Evolutionary conservation across 2,329 filamentous ascomycete genomes (phyloP).

Genomic region (Trichoderma gracile): DNA sequence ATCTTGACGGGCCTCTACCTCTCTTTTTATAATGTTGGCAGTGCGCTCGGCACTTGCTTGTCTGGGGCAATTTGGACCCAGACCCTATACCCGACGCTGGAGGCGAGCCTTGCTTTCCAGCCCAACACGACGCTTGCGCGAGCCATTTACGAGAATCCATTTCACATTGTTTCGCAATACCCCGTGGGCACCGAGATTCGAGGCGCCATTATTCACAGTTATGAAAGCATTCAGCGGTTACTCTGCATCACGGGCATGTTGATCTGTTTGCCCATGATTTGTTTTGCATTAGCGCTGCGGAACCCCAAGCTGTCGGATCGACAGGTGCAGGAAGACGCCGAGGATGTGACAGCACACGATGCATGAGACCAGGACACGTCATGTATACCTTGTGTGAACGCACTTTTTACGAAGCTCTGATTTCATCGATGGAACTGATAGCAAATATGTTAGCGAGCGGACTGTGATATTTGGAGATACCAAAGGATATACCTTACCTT

Average conservation of each 20-base stretch:
- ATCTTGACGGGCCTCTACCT: constrained; percentile 44
- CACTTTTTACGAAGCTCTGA: not conserved
- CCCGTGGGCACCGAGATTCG: constrained; percentile 48
- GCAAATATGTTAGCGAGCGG: not conserved
- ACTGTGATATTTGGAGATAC: constrained; percentile 11
- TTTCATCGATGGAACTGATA: not conserved
- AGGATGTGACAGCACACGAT: constrained; percentile 1
- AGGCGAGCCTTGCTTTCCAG: constrained; percentile 39
- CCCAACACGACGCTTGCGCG: constrained; percentile 40
- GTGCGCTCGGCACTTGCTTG: constrained; percentile 44
- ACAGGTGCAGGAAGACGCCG: constrained; percentile 31
- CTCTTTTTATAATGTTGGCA: constrained; percentile 46
- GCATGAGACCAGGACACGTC: constrained; percentile 7
- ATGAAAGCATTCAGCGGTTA: constrained; percentile 47
- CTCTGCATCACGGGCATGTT: constrained; percentile 49
- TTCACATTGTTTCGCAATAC: constrained; percentile 38
- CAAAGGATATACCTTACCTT: not conserved
- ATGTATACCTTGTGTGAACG: not conserved
- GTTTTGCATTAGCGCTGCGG: constrained; percentile 45
- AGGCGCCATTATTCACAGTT: constrained; percentile 46
- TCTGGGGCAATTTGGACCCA: constrained; percentile 48
- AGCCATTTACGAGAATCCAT: constrained; percentile 43
- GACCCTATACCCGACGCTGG: constrained; percentile 39
- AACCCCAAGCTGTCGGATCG: constrained; percentile 48
- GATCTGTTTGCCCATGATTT: constrained; percentile 50